A percentile compares a stretch with the other conserved stretches of the same genome.
phyloP scores from a whole-genome alignment of 345 rosid species.

The Syzygium jambos region DNA sequence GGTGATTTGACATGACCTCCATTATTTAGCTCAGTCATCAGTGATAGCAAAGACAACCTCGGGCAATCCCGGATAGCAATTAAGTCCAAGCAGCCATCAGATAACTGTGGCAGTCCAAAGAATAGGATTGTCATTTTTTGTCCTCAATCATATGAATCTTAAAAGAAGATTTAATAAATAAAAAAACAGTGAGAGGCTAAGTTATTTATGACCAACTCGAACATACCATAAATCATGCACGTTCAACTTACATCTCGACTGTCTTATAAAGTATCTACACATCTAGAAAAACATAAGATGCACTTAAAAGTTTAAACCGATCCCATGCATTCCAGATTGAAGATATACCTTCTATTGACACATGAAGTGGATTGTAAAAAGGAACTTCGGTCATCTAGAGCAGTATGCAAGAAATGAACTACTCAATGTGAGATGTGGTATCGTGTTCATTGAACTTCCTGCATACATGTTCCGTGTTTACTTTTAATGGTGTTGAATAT shows the following conservation, averaged over 20 bases:
- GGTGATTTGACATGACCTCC: conserved; percentile 82
- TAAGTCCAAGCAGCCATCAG: conserved; percentile 88
- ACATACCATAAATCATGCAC: not conserved
- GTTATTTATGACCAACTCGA: not conserved
- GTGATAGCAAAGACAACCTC: conserved; percentile 43
- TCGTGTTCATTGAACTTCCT: not conserved
- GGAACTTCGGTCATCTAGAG: not conserved
- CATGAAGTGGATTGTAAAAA: not conserved
- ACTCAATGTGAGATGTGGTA: not conserved
- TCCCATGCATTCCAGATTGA: not conserved
- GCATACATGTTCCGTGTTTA: not conserved
- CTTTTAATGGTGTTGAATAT: not conserved
- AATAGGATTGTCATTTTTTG: not conserved
- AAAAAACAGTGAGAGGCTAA: not conserved
- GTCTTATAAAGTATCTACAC: not conserved
- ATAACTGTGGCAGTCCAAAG: conserved; percentile 39
- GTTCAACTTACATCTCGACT: not conserved
- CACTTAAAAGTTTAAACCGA: not conserved
- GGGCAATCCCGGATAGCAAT: conserved; percentile 59
- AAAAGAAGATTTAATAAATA: not conserved
- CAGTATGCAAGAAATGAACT: not conserved
- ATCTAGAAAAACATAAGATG: not conserved
- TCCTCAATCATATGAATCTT: not conserved
- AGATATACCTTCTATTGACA: not conserved
- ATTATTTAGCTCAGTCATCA: conserved; percentile 45